Conservation (phyloP, 1,284 basidiomycete species). For the Ganoderma boninense region DNA sequence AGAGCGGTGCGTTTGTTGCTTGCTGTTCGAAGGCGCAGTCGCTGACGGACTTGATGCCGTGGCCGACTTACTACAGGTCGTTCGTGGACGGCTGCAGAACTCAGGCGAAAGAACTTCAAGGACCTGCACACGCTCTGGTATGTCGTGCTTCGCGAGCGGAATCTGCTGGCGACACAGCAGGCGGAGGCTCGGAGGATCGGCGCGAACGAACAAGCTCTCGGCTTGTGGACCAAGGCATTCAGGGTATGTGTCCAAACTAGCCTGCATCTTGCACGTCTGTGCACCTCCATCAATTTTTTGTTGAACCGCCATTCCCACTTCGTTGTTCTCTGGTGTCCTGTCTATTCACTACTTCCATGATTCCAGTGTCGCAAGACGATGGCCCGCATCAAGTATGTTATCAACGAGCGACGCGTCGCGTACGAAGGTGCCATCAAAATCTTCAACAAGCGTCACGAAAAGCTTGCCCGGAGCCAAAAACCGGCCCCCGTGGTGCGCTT, state of each 20-base stretch:
- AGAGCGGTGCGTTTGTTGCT: conserved; percentile 43
- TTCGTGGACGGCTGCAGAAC: conserved; percentile 85
- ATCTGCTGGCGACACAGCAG: conserved; percentile 87
- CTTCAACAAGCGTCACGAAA: conserved; percentile 43
- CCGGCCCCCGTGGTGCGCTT: conserved; percentile 13
- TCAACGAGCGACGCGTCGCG: conserved; percentile 91
- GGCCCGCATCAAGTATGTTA: conserved; percentile 93
- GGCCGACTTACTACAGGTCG: conserved; percentile 58
- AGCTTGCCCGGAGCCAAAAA: conserved; percentile 24
- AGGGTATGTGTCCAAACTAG: conserved; percentile 23
- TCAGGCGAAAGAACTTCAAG: conserved; percentile 89
- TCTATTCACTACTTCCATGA: not conserved
- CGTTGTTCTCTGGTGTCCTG: not conserved
- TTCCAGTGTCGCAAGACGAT: conserved; percentile 92
- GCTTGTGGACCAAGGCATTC: conserved; percentile 24
- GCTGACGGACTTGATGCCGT: conserved; percentile 31
- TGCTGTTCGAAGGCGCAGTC: conserved; percentile 24
- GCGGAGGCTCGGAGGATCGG: conserved; percentile 78
- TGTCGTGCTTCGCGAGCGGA: conserved; percentile 85
- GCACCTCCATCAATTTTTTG: not conserved
- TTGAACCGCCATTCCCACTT: not conserved
- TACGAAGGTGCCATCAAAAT: conserved; percentile 72
- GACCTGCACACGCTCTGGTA: conserved; percentile 96
- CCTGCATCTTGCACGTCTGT: not conserved
- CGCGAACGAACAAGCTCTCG: conserved; percentile 23